Evolutionary conservation across 2,329 filamentous ascomycete genomes (phyloP), one percentile per base, ranked within the genome.

Genomic region (Fragosphaeria purpurea): DNA sequence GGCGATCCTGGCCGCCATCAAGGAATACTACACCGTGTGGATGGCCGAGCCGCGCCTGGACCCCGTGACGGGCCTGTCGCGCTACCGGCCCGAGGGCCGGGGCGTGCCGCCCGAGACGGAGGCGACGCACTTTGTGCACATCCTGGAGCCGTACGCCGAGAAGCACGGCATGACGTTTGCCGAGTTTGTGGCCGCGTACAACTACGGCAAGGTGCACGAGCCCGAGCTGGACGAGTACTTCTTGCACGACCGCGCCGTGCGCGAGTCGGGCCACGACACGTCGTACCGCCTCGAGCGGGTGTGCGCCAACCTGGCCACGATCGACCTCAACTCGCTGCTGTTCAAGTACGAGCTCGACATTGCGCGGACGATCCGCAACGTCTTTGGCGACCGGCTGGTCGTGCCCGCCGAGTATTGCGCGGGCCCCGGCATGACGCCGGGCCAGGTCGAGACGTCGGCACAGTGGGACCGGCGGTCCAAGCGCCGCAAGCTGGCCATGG

Each of bases 271-370:
- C 10, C 93, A 98, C 66, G 93, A 98, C 64, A 98, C 93, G 3
- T 87, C 87, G 12, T 97, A 97, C 68, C 87, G 93, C 13, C 76
- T 98, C 22, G 93, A 97, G 68, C 84, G 82, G 44, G 77, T 94
- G 31, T 90, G 86, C 60, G 93, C 88, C 9, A 82, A 96, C 63
- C 74, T 97, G 32, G 93, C 90, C 9, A 96, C 90, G 0, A 88
- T 97, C 53, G 93, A 98, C 62, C 76, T 97, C 50, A 97, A 98
- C 70, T 93, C 89, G 33, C 75, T 95, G 34, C 73, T 98, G 33
- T 98, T 93, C 79, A 97, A 97, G 69, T 97, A 97, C 63, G 93
- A 98, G 69, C 83, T 83, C 34, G 93, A 98, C 61, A 96, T 98
- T 63, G 84, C 87, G 3, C 82, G 86, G 54, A 85, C 82, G 7